Conservation (phyloP, 441 rosid genomes). For the Sinapis alba region DNA sequence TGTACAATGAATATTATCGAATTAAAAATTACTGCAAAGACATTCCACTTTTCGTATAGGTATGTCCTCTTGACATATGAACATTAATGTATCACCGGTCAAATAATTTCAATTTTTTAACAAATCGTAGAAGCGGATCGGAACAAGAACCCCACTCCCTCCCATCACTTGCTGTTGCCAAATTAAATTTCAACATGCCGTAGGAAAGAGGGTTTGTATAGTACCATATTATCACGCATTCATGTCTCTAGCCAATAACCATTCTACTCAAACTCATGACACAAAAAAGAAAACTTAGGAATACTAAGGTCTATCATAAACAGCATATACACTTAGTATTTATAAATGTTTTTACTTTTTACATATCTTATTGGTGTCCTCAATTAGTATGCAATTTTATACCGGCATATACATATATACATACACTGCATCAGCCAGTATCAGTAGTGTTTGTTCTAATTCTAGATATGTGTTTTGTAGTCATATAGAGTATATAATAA, state of each 20-base stretch:
- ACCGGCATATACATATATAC: not conserved
- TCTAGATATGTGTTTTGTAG: not conserved
- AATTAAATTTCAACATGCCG: slow-evolving; percentile 7
- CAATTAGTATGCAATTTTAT: not conserved
- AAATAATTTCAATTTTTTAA: not conserved
- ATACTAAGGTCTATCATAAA: not conserved
- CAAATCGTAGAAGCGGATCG: not conserved
- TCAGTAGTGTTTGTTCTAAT: not conserved
- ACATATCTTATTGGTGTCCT: not conserved
- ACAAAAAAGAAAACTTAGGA: not conserved
- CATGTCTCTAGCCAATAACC: slow-evolving; percentile 4
- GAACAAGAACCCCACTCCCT: not conserved
- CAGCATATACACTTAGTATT: not conserved
- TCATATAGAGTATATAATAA: not conserved
- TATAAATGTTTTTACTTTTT: not conserved
- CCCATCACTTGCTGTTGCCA: slow-evolving; percentile 8
- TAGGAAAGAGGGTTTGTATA: slow-evolving; percentile 14
- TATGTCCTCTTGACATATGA: slow-evolving; percentile 7
- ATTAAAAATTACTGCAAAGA: not conserved
- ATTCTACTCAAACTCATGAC: slow-evolving; percentile 10
- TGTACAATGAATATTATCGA: not conserved
- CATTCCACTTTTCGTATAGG: not conserved
- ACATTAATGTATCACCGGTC: slow-evolving; percentile 8
- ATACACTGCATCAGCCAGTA: not conserved
- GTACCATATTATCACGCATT: slow-evolving; percentile 20